phyloP scores from a whole-genome alignment of 225 moss, liverwort and hornwort genomes.

The Pseudisothecium myosuroides region DNA sequence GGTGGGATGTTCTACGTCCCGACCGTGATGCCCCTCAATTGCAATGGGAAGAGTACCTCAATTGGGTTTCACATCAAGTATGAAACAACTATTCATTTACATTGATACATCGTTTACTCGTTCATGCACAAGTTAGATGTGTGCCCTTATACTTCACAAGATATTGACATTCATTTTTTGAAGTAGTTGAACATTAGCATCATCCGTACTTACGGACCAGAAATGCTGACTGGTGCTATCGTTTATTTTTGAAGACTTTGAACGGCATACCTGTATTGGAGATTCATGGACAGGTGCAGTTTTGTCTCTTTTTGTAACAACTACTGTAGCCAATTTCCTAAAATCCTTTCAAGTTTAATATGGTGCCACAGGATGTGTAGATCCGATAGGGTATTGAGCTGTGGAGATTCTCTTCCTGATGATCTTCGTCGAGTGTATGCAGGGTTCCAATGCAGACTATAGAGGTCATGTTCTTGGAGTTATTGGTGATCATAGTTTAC shows the following conservation, averaged over 20 bases:
- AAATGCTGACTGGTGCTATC: slow-evolving; percentile 1
- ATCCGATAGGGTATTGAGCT: neutral
- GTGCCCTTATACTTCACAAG: neutral
- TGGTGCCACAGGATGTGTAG: neutral
- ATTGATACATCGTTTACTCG: neutral
- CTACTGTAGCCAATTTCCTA: neutral
- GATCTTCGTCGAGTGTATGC: slow-evolving; percentile 1
- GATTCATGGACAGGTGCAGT: slow-evolving; percentile 91
- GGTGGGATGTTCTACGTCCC: slow-evolving; percentile 90
- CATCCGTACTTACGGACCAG: neutral
- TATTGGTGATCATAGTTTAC: slow-evolving; percentile 75
- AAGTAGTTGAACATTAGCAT: neutral
- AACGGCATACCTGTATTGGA: slow-evolving; percentile 85
- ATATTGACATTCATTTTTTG: neutral
- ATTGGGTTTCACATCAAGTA: slow-evolving; percentile 96
- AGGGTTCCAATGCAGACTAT: slow-evolving; percentile 93
- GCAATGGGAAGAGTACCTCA: slow-evolving; percentile 91
- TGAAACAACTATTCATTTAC: neutral
- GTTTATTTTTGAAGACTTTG: slow-evolving; percentile 49
- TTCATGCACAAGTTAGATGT: neutral
- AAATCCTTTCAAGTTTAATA: neutral
- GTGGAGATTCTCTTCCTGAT: neutral
- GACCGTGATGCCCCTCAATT: slow-evolving; percentile 89
- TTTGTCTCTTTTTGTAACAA: neutral
- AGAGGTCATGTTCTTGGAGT: slow-evolving; percentile 91